A percentile compares a stretch with the other conserved stretches of the same genome.
These are phyloP conservation scores for Sporothrix protearum DNA, from an alignment of 2,329 filamentous ascomycete species.

Conservation along the genomic window DNA sequence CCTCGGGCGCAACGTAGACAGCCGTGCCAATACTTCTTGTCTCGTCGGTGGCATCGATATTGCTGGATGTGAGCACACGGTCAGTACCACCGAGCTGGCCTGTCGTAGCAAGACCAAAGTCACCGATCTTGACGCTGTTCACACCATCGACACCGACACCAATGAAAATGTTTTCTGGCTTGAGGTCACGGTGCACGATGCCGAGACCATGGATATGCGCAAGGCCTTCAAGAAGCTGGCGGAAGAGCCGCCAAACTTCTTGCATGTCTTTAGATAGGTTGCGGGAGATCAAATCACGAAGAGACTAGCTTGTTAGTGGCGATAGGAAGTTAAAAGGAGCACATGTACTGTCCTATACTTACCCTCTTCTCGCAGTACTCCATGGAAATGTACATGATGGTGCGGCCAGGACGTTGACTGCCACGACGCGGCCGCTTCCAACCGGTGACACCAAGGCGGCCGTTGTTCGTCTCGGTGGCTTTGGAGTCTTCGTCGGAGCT, in stretches of 20 bases:
- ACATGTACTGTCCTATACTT: constrained; percentile 22
- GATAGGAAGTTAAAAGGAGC: constrained; percentile 4
- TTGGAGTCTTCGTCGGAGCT: constrained; percentile 26
- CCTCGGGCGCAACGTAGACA: constrained; percentile 89
- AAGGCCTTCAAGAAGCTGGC: constrained; percentile 85
- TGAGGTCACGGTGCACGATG: constrained; percentile 93
- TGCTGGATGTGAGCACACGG: constrained; percentile 30
- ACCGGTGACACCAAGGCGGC: neutral
- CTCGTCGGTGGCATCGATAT: constrained; percentile 58
- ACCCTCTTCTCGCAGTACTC: constrained; percentile 92
- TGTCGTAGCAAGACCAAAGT: constrained; percentile 91
- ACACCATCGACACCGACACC: constrained; percentile 63
- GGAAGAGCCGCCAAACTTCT: constrained; percentile 84
- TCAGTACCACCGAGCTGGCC: constrained; percentile 53
- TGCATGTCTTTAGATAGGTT: constrained; percentile 69
- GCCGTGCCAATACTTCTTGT: constrained; percentile 72
- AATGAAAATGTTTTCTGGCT: constrained; percentile 97
- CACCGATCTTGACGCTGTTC: constrained; percentile 91
- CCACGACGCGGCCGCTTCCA: constrained; percentile 31
- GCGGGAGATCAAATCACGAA: constrained; percentile 80
- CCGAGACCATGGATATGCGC: constrained; percentile 84
- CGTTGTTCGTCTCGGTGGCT: constrained; percentile 27
- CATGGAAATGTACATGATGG: constrained; percentile 95
- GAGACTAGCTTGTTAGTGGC: constrained; percentile 51
- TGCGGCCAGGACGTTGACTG: constrained; percentile 56